Evolutionary conservation across 148 eudicot genomes (phyloP).

Genomic region (Vaccinium myrtillus): DNA sequence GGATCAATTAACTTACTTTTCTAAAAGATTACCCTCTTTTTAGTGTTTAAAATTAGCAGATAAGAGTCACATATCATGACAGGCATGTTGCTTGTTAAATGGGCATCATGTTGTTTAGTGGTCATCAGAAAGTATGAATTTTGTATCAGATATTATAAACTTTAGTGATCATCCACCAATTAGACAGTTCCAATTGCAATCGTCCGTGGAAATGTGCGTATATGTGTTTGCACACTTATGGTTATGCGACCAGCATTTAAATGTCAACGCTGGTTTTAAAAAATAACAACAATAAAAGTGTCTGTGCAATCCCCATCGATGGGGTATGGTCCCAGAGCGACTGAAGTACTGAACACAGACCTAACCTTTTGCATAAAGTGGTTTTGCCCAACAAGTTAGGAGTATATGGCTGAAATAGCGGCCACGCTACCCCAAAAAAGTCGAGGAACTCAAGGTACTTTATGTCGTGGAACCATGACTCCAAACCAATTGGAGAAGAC

Average conservation of each 20-base stretch:
- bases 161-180: not conserved
- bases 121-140: not conserved
- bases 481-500: not conserved
- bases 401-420: too few species aligned
- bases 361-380: not conserved
- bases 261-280: not conserved
- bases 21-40: not conserved
- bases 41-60: not conserved
- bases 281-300: not conserved
- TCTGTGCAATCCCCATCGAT: not conserved
- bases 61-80: not conserved
- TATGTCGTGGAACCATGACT: not conserved
- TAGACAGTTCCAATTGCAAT: not conserved
- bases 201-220: too few species aligned
- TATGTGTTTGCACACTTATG: not conserved
- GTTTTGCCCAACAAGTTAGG: not conserved
- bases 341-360: not conserved
- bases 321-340: not conserved
- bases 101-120: not conserved
- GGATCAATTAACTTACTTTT: constrained; percentile 3
- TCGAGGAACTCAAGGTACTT: too few species aligned
- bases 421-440: too few species aligned
- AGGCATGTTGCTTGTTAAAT: not conserved
- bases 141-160: not conserved
- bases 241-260: not conserved